Percentiles rank a stretch among this genome's conserved stretches.
Evolutionary conservation across 257 asterid genomes (phyloP).

Genomic region (Haberlea rhodopensis): DNA sequence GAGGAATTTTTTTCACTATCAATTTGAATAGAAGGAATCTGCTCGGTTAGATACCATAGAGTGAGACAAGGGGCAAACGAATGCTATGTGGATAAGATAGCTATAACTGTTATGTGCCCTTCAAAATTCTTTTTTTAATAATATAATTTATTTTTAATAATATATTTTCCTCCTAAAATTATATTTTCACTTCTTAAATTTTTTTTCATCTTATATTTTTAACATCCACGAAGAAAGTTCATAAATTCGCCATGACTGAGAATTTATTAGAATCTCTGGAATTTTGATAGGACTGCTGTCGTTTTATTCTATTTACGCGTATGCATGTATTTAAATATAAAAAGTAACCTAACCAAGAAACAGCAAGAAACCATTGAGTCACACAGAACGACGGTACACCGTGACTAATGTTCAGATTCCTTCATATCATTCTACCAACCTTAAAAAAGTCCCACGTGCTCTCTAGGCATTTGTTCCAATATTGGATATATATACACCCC

Average conservation of each 20-base stretch:
- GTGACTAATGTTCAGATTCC: slow-evolving; percentile 40
- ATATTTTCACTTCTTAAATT: too few species aligned
- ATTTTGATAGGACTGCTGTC: slow-evolving; percentile 21
- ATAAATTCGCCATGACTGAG: too few species aligned
- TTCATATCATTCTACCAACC: slow-evolving; percentile 39
- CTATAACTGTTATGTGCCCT: too few species aligned
- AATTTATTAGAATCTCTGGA: slow-evolving; percentile 32
- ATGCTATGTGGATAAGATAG: too few species aligned
- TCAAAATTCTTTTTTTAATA: too few species aligned
- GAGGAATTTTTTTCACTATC: too few species aligned
- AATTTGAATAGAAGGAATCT: background rate
- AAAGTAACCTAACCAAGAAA: slow-evolving; percentile 9
- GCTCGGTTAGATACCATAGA: too few species aligned
- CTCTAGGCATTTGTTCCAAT: slow-evolving; percentile 35
- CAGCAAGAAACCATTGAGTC: slow-evolving; percentile 8
- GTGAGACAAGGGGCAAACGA: too few species aligned
- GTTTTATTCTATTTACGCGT: background rate
- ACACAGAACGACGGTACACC: slow-evolving; percentile 14
- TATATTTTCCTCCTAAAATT: background rate
- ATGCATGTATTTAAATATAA: slow-evolving; percentile 6
- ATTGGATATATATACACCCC: slow-evolving; percentile 21
- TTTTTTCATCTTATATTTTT: too few species aligned
- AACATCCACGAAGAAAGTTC: too few species aligned
- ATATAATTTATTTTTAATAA: too few species aligned
- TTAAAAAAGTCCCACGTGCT: slow-evolving; percentile 47